Percentiles rank a stretch among this genome's conserved stretches.
phyloP scores from a whole-genome alignment of 805 yeast genomes.

The Yarrowia porcina region DNA sequence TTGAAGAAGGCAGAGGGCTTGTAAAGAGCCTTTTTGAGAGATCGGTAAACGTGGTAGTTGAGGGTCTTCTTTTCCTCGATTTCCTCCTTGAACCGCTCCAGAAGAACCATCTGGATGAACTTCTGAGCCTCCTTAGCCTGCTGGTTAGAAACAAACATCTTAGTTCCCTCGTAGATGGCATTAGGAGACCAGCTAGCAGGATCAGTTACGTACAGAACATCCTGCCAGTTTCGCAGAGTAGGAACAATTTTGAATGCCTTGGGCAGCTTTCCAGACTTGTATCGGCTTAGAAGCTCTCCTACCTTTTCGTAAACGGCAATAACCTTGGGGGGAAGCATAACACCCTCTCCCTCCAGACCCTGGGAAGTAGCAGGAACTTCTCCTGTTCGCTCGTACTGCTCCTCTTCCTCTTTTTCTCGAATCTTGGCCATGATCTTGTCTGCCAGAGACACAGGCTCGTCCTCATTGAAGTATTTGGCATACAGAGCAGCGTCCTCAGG shows the following conservation, averaged over 20 bases:
- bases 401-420: slow-evolving; percentile 58
- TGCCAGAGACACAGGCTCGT: slow-evolving; percentile 50
- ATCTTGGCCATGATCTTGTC: slow-evolving; percentile 92
- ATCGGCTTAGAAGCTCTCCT: slow-evolving; percentile 79
- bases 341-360: slow-evolving; percentile 52
- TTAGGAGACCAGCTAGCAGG: slow-evolving; percentile 95
- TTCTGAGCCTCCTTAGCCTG: slow-evolving; percentile 84
- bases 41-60: slow-evolving; percentile 89
- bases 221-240: slow-evolving; percentile 91
- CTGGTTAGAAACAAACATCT: slow-evolving; percentile 81
- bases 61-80: slow-evolving; percentile 48
- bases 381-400: slow-evolving; percentile 33
- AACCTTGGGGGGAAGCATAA: slow-evolving; percentile 90
- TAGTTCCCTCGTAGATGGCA: slow-evolving; percentile 91
- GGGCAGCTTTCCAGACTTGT: slow-evolving; percentile 96
- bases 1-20: slow-evolving; percentile 98
- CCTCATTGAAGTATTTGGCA: slow-evolving; percentile 54
- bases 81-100: slow-evolving; percentile 44
- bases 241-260: slow-evolving; percentile 94
- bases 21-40: slow-evolving; percentile 87
- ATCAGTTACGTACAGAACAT: slow-evolving; percentile 84
- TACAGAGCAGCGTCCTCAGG: slow-evolving; percentile 82
- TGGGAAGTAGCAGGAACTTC: slow-evolving; percentile 31
- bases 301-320: slow-evolving; percentile 91
- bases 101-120: slow-evolving; percentile 53